Conservation (phyloP, 2,329 filamentous ascomycete species). For the Cryphonectria radicalis region DNA sequence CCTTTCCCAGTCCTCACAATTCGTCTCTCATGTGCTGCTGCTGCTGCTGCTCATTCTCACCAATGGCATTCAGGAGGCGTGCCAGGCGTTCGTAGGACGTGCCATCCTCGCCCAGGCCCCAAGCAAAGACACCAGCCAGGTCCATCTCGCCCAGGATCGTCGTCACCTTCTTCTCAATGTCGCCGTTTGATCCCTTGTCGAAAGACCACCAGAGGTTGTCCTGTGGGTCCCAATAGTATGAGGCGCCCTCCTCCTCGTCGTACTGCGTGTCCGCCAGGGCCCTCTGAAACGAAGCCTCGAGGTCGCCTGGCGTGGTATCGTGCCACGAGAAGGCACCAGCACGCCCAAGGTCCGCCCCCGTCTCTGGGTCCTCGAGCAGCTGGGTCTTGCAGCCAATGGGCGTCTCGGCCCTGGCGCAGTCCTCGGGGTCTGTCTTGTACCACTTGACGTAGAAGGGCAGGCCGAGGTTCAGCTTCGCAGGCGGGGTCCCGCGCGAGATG, state of each 20-base stretch:
- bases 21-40: slow-evolving; percentile 30
- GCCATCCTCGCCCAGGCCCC: slow-evolving; percentile 73
- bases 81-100: slow-evolving; percentile 47
- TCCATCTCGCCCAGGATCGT: slow-evolving; percentile 58
- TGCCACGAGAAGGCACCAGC: slow-evolving; percentile 62
- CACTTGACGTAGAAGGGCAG: slow-evolving; percentile 73
- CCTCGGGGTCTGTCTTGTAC: slow-evolving; percentile 58
- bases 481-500: slow-evolving; percentile 57
- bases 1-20: slow-evolving; percentile 28
- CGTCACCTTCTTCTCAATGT: slow-evolving; percentile 64
- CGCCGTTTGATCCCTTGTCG: slow-evolving; percentile 60
- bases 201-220: slow-evolving; percentile 74
- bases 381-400: slow-evolving; percentile 64
- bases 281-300: slow-evolving; percentile 60
- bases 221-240: slow-evolving; percentile 68
- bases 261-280: slow-evolving; percentile 58
- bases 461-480: slow-evolving; percentile 65
- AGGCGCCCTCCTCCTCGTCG: slow-evolving; percentile 63
- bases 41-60: slow-evolving; percentile 13
- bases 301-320: slow-evolving; percentile 55
- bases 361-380: slow-evolving; percentile 61
- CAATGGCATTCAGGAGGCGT: slow-evolving; percentile 17
- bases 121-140: slow-evolving; percentile 75
- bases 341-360: slow-evolving; percentile 61
- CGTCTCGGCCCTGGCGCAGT: slow-evolving; percentile 46